Base-by-base conservation (phyloP, 1,284 basidiomycete genomes). In the Sphaerobolus stellatus region DNA sequence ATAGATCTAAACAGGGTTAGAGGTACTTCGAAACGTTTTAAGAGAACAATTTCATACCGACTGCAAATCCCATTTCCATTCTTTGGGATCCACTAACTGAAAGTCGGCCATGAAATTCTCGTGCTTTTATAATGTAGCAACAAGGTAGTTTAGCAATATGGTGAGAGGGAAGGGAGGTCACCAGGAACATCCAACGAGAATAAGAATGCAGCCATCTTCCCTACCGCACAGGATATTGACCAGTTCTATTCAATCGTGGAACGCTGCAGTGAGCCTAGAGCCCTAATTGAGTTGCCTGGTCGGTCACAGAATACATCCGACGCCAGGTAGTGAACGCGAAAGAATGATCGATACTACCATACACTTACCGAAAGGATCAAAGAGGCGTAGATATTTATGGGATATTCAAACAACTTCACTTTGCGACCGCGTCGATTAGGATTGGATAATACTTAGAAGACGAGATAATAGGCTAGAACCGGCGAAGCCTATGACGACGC, bases 21-120 rank as follows among this genome's bases (percentile, higher is more conserved):
- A 53, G 49, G 57, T 48, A 56, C 54, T 29, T 50, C 25, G 33
- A 25, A 20, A 40, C 22, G n/a, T 22, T 36, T 41, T n/a, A 36
- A 31, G 52, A 44, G 44, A 51, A 36, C 25, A 13, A 29, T 54
- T 30, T 33, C 78, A 50, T 58, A 90, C 88, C 41, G 90, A 92
- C 62, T 94, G 91, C 13, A 94, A 77, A 68, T 93, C 91, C 62
- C 85, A 88, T 62, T 91, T 84, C 83, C 89, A 93, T 28, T 88
- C 89, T 59, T 77, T 76, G 6, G 89, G 87, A 62, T 91, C 86
- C 24, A 91, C 91, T 29, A 88, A 70, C 31, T 80, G 81, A 65
- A 87, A 87, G 66, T 60, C 55, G 13, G 54, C 18, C 54, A 50
- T 54, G 28, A 40, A 43, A 27, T 43, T 25, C 25, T 48, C n/a